Evolutionary conservation across 306 rosid species (phyloP).

Genomic region (Vigna nakashimae): DNA sequence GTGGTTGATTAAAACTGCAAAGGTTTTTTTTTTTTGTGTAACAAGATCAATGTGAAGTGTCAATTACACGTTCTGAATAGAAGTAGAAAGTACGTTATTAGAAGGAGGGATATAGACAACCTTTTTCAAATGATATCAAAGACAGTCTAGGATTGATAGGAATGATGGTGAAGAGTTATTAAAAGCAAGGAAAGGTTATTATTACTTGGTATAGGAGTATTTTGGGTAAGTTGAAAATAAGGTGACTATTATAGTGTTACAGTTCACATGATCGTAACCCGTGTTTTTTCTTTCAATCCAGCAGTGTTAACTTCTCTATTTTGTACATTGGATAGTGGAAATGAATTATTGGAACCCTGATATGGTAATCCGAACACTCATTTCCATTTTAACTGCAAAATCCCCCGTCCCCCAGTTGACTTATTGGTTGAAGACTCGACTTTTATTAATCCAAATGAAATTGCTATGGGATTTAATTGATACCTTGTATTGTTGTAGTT

Average conservation of each 20-base stretch:
- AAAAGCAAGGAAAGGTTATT: not conserved
- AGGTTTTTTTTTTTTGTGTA: not conserved
- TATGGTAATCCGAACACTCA: too few relatives aligned
- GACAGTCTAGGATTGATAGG: not conserved
- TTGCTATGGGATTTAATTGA: too few relatives aligned
- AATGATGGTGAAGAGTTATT: not conserved
- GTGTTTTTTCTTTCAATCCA: too few relatives aligned
- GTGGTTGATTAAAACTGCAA: not conserved
- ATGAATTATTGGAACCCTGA: too few relatives aligned
- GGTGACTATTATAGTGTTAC: not conserved
- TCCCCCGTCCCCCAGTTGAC: too few relatives aligned
- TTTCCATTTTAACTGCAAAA: too few relatives aligned
- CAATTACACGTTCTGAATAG: not conserved
- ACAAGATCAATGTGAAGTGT: constrained; percentile 28
- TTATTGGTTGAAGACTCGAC: too few relatives aligned
- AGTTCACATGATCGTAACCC: too few relatives aligned
- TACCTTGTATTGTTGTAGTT: too few relatives aligned
- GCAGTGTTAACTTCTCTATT: too few relatives aligned
- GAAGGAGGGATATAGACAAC: not conserved
- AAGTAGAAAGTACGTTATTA: constrained; percentile 27
- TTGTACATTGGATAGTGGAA: too few relatives aligned
- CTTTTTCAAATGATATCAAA: constrained; percentile 12
- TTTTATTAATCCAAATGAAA: too few relatives aligned
- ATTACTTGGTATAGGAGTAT: constrained; percentile 14
- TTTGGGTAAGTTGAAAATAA: constrained; percentile 16